These are phyloP conservation scores for Millerago galiae DNA, from an alignment of 805 yeast species.

Conservation along the genomic window DNA sequence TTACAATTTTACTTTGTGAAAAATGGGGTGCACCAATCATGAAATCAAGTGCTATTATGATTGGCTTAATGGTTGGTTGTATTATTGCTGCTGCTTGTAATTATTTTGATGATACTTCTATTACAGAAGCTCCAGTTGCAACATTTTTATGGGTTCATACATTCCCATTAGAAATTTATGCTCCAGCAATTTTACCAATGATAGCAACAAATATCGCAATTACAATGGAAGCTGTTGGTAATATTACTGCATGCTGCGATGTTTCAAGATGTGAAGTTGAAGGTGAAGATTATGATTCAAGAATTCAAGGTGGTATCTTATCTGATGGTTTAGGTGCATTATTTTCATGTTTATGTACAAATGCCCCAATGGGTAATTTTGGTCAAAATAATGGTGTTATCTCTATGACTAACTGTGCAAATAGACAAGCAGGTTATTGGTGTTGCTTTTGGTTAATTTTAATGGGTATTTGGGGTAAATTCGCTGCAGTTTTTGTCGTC, in stretches of 20 bases:
- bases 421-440: constrained; percentile 74
- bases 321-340: constrained; percentile 77
- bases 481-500: constrained; percentile 82
- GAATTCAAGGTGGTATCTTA: constrained; percentile 88
- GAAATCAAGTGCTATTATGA: constrained; percentile 89
- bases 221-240: constrained; percentile 93
- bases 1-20: constrained; percentile 68
- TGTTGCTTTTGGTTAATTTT: constrained; percentile 71
- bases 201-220: constrained; percentile 74
- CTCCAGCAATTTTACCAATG: constrained; percentile 80
- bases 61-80: constrained; percentile 82
- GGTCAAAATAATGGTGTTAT: constrained; percentile 96
- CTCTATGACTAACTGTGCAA: constrained; percentile 86
- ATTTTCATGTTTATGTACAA: constrained; percentile 71
- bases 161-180: constrained; percentile 68
- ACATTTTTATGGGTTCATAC: constrained; percentile 91
- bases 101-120: constrained; percentile 54
- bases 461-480: constrained; percentile 85
- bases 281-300: constrained; percentile 72
- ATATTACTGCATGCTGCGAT: constrained; percentile 89
- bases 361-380: constrained; percentile 87
- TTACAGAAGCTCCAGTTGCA: constrained; percentile 70
- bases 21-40: constrained; percentile 90
- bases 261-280: constrained; percentile 81
- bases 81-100: constrained; percentile 90